These are phyloP conservation scores for Gamsiella multidivaricata DNA, from an alignment of 192 early-diverging fungal species.

Conservation along the genomic window DNA sequence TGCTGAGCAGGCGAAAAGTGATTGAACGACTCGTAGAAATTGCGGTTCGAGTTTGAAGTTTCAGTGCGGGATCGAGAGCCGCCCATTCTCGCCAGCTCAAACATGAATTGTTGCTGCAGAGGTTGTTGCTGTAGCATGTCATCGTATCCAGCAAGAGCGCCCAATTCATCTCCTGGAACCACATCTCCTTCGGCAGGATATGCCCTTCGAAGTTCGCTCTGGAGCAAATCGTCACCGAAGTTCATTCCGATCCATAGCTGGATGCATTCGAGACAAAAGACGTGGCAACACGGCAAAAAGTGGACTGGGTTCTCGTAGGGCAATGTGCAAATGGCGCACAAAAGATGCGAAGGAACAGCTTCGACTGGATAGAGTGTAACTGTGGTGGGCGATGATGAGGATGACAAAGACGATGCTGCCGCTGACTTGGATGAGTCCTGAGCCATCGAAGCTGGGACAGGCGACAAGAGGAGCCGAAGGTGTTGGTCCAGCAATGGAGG, in stretches of 20 bases:
- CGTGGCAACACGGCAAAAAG: slow-evolving; percentile 50
- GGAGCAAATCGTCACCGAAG: slow-evolving; percentile 41
- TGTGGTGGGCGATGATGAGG: neutral
- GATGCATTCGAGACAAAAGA: slow-evolving; percentile 52
- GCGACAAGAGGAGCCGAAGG: slow-evolving; percentile 29
- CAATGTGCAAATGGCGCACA: slow-evolving; percentile 45
- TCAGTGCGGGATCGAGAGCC: slow-evolving; percentile 12
- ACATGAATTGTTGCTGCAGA: slow-evolving; percentile 35
- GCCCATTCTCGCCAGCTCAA: slow-evolving; percentile 47
- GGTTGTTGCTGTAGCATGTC: slow-evolving; percentile 10
- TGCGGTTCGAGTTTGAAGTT: neutral
- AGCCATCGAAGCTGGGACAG: slow-evolving; percentile 34
- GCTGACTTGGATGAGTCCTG: slow-evolving; percentile 6
- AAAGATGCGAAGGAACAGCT: slow-evolving; percentile 38
- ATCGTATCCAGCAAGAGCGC: neutral
- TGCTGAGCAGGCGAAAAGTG: slow-evolving; percentile 24
- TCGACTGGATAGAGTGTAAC: slow-evolving; percentile 43
- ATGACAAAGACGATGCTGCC: neutral
- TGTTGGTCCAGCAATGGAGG: neutral
- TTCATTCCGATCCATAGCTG: slow-evolving; percentile 55
- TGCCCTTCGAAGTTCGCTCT: slow-evolving; percentile 39
- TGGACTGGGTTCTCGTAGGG: slow-evolving; percentile 54
- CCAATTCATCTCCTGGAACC: neutral
- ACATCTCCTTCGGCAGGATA: slow-evolving; percentile 39
- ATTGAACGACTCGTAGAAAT: slow-evolving; percentile 20